Evolutionary conservation across 768 basidiomycete genomes (phyloP).

Genomic region (Mycena floridula): DNA sequence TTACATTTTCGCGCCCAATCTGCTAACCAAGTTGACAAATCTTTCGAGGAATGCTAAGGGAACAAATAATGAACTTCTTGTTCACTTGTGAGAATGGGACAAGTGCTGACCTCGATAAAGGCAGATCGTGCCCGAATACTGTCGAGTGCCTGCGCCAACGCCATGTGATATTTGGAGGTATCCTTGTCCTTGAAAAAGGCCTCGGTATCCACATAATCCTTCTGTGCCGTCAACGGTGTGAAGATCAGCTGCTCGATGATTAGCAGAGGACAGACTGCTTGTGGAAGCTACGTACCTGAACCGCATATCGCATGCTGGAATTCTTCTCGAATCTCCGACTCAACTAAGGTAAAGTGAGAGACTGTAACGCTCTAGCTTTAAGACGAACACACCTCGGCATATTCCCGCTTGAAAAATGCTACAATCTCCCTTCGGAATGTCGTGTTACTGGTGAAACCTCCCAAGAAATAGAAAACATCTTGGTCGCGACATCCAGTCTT

Average conservation of each 20-base stretch:
- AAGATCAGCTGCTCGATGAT: constrained; percentile 1
- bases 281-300: constrained; percentile 3
- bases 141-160: constrained; percentile 64
- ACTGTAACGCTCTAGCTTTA: not conserved
- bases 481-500: constrained; percentile 28
- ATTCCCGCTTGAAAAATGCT: constrained; percentile 47
- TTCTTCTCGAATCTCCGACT: constrained; percentile 5
- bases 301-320: constrained; percentile 6
- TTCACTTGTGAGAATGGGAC: too few species aligned
- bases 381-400: constrained; percentile 26
- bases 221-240: constrained; percentile 4
- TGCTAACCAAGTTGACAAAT: constrained; percentile 50
- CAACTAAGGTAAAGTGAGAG: not conserved
- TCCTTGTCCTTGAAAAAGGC: constrained; percentile 47
- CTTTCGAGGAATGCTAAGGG: too few species aligned
- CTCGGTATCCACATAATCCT: constrained; percentile 6
- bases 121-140: constrained; percentile 51
- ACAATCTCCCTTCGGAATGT: constrained; percentile 33
- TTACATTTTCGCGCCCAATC: constrained; percentile 23
- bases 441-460: constrained; percentile 38
- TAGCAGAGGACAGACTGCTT: not conserved
- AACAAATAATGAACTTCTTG: too few species aligned
- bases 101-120: constrained; percentile 68
- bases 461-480: constrained; percentile 41
- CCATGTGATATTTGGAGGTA: constrained; percentile 59